Base-by-base conservation (phyloP, 140 eudicot species). In the Artemisia princeps region DNA sequence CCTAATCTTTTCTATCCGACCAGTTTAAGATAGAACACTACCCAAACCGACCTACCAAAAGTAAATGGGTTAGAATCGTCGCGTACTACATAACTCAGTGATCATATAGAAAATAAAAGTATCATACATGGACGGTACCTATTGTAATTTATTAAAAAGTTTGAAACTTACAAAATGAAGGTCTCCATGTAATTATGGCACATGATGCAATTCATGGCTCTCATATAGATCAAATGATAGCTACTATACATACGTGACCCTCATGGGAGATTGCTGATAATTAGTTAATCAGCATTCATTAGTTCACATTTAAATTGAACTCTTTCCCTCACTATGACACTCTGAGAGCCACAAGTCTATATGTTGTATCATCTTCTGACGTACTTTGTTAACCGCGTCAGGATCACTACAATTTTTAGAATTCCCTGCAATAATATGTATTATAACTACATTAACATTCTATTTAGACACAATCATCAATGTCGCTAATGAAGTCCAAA, bases 321-420 rank as follows among this genome's bases (percentile, higher is more conserved):
- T 89, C 75, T 72, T 76, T 28, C 65, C 70, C n/a, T 37, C 56
- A 69, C 50, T 65, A 19, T 81, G 84, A 72, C 97, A 87, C 75
- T 87, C 75, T 50, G 97, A 83, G 72, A 91, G 70, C 97, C 97
- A 87, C 77, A 81, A 73, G 84, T 91, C 95, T 72, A 91, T 91
- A 11, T 83, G 79, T 55, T 77, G 85, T 30, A 71, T 79, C 55
- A 85, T 55, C 63, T 84, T 57, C 62, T 83, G 87, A 64, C 97
- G 80, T 50, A 83, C 95, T 86, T 87, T 91, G 70, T 79, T 62
- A 46, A 91, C 95, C 0, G 91, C 91, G 37, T 91, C 89, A 11
- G 95, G 95, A 6, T 86, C 67, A 72, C 81, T 81, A 74, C 97
- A 91, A 40, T 82, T 80, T 71, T 77, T 65, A 48, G 87, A 79